Base-by-base conservation (phyloP, 2,329 filamentous ascomycete species). In the Colletotrichum tropicale region DNA sequence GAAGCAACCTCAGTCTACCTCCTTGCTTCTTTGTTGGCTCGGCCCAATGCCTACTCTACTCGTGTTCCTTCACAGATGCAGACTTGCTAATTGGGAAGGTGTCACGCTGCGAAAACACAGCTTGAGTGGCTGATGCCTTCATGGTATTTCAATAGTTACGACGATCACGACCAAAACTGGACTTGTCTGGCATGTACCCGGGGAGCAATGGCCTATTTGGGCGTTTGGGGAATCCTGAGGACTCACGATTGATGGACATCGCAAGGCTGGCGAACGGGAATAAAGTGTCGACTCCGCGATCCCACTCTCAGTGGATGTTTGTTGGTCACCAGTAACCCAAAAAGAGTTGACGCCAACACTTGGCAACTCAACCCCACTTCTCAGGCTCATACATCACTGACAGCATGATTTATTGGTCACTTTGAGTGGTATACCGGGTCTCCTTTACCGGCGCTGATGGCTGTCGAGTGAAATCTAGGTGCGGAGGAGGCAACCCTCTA, bases 221-320 rank as follows among this genome's bases (percentile, higher is more conserved):
- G 43, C n/a, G 10, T 1, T 0, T 48, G n/a, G 6, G 0, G 10
- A 48, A 0, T 48, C 3, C n/a, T 48, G n/a, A 21, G 10, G n/a
- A 2, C n/a, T 4, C 43, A 13, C 6, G n/a, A 52, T 21, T 52
- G n/a, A 21, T 21, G n/a, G 43, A 8, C 18, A 21, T 21, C 43
- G 43, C 43, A 52, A 52, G 43, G 6, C 43, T 52, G 43, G 43
- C n/a, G 10, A 52, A 13, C n/a, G 10, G 43, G 43, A 21, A 52
- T 52, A 21, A 52, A 21, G 43, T 21, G n/a, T 52, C 2, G 10
- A 52, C n/a, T 13, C n/a, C 43, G 43, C 43, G 43, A 52, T 52
- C 10, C 43, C 43, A 52, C n/a, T 52, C n/a, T 52, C 6, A 52
- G 43, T 52, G 43, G 43, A 21, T 52, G 43, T 52, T 21, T 5